A percentile compares a stretch with the other conserved stretches of the same genome.
Conservation (phyloP, 805 yeast genomes). For the Tetrapisispora nanseiensis region DNA sequence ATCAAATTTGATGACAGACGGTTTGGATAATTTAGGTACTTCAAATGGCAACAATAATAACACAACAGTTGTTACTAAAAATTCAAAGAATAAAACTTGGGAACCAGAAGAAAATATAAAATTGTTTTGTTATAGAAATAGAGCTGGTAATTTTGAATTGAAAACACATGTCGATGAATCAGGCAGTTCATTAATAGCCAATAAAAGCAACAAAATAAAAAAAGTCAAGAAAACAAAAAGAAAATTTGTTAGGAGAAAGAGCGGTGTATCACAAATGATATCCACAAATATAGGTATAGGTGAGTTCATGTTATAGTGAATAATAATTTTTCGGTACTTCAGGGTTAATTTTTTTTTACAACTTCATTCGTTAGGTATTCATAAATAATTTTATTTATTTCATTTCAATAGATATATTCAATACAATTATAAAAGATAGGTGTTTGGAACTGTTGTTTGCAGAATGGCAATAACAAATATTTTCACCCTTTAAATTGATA, state of each 20-base stretch:
- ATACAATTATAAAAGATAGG: too few relatives aligned
- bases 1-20: constrained; percentile 16
- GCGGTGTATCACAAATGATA: constrained; percentile 28
- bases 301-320: constrained; percentile 25
- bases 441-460: too few relatives aligned
- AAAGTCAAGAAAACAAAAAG: constrained; percentile 3
- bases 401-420: too few relatives aligned
- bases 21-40: constrained; percentile 2
- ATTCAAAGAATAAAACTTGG: neutral
- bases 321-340: neutral
- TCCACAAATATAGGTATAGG: constrained; percentile 27
- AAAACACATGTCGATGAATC: constrained; percentile 6
- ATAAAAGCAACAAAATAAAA: constrained; percentile 4
- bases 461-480: too few relatives aligned
- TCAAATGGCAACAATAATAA: neutral
- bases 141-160: constrained; percentile 24
- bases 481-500: neutral
- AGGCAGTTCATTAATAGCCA: neutral
- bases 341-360: neutral
- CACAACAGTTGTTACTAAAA: neutral
- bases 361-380: too few relatives aligned
- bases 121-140: constrained; percentile 23
- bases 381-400: too few relatives aligned
- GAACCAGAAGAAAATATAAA: constrained; percentile 18
- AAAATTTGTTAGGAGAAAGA: constrained; percentile 20